A percentile compares a stretch with the other conserved stretches of the same genome.
Conservation (phyloP, 768 basidiomycete genomes). For the Rhodotorula babjevae region DNA sequence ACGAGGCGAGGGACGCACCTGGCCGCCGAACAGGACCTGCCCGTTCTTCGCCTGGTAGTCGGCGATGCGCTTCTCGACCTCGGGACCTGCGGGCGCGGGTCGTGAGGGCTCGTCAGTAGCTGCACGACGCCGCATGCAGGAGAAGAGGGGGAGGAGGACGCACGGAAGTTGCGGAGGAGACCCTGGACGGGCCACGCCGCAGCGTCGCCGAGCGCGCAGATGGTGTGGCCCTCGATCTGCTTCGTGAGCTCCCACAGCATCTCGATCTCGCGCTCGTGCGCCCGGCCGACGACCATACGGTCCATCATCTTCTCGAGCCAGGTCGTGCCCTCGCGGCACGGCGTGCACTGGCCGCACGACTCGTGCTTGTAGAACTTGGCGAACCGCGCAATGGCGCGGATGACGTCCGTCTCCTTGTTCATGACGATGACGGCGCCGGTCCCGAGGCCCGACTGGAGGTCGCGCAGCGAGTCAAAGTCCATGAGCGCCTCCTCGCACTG, state of each 20-base stretch:
- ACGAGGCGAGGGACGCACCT: background rate
- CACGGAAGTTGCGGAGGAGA: conserved; percentile 90
- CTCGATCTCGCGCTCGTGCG: conserved; percentile 89
- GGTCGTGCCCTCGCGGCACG: conserved; percentile 75
- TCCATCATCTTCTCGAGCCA: conserved; percentile 99
- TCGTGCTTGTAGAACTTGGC: conserved; percentile 97
- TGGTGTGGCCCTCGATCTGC: conserved; percentile 61
- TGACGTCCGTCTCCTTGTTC: conserved; percentile 95
- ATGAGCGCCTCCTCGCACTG: conserved; percentile 88
- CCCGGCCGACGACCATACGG: conserved; percentile 85
- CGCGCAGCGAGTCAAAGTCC: conserved; percentile 97
- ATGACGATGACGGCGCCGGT: conserved; percentile 99
- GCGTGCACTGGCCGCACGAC: conserved; percentile 83
- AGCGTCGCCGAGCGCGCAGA: conserved; percentile 89
- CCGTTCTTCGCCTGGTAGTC: conserved; percentile 70
- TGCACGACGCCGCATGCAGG: background rate
- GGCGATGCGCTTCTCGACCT: conserved; percentile 82
- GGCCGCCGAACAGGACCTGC: conserved; percentile 80
- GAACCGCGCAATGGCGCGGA: conserved; percentile 90
- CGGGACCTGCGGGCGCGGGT: conserved; percentile 54
- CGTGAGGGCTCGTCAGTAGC: conserved; percentile 11
- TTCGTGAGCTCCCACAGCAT: conserved; percentile 88
- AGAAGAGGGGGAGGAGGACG: conserved; percentile 26
- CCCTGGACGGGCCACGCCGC: conserved; percentile 99
- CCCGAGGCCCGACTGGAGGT: conserved; percentile 90